phyloP scores from a whole-genome alignment of 1,284 basidiomycete genomes.

The Phylloboletellus chloephorus region DNA sequence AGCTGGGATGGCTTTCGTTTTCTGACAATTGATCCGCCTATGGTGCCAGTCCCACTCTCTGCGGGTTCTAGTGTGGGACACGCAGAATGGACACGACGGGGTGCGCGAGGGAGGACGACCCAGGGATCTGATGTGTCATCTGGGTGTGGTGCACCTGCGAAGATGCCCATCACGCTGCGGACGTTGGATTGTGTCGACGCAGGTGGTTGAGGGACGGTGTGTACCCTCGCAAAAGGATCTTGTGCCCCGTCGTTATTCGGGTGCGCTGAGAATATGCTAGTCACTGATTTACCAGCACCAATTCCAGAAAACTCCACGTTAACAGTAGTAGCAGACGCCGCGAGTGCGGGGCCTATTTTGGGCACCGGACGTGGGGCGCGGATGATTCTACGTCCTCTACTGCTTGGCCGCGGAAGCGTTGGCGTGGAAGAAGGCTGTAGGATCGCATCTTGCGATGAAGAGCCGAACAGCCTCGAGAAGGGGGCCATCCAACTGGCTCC shows the following conservation, averaged over 20 bases:
- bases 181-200: conserved; percentile 22
- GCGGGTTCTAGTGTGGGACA: conserved; percentile 21
- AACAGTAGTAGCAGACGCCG: conserved; percentile 83
- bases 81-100: conserved; percentile 35
- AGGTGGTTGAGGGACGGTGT: conserved; percentile 17
- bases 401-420: conserved; percentile 18
- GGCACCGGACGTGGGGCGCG: conserved; percentile 45
- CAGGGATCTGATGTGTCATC: conserved; percentile 49
- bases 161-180: conserved; percentile 66
- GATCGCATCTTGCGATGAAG: conserved; percentile 20
- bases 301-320: conserved; percentile 88
- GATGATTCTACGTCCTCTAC: conserved; percentile 19
- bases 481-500: conserved; percentile 74
- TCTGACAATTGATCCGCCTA: conserved; percentile 21
- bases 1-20: conserved; percentile 36
- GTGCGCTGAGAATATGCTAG: conserved; percentile 45
- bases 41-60: conserved; percentile 16
- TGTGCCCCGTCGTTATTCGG: conserved; percentile 22
- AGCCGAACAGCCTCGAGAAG: conserved; percentile 67
- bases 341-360: conserved; percentile 76
- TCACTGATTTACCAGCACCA: conserved; percentile 70
- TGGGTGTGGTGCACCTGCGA: conserved; percentile 70
- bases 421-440: conserved; percentile 17
- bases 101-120: conserved; percentile 54
- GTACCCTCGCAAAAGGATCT: conserved; percentile 18